A percentile compares a stretch with the other conserved stretches of the same genome.
Conservation (phyloP, 2,329 filamentous ascomycete genomes). For the Colletotrichum incanum region DNA sequence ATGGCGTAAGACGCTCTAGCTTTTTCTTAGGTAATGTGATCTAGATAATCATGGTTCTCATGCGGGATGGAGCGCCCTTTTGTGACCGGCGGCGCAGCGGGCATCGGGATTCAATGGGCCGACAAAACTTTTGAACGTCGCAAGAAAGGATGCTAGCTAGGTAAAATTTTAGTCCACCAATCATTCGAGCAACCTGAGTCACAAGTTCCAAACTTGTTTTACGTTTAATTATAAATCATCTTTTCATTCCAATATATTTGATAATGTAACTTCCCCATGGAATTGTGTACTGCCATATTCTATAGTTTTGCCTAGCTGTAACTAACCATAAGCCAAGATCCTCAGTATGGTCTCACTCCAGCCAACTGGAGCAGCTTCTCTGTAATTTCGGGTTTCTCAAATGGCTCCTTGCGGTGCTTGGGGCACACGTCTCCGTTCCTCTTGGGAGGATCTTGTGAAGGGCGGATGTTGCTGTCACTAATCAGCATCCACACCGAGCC, state of each 20-base stretch:
- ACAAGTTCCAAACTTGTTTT: too few species aligned
- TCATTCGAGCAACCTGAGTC: not conserved
- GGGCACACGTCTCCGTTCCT: slow-evolving; percentile 55
- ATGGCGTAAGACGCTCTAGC: not conserved
- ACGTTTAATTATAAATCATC: not conserved
- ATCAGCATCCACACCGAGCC: not conserved
- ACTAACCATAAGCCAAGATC: not conserved
- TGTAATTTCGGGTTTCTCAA: slow-evolving; percentile 47
- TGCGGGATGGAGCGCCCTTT: not conserved
- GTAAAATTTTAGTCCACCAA: slow-evolving; percentile 29
- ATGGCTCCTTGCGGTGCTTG: slow-evolving; percentile 51
- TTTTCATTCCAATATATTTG: not conserved
- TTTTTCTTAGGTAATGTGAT: not conserved
- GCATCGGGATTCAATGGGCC: slow-evolving; percentile 21
- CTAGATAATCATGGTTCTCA: not conserved
- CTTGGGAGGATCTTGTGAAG: slow-evolving; percentile 52
- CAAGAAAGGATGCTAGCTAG: not conserved
- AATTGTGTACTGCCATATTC: not conserved
- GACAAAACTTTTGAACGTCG: not conserved
- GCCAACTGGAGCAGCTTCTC: slow-evolving; percentile 50
- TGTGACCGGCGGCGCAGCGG: slow-evolving; percentile 9
- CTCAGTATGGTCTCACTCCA: slow-evolving; percentile 44
- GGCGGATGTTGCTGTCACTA: slow-evolving; percentile 54
- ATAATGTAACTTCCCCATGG: not conserved
- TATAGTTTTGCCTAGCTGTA: not conserved